Percentiles rank a stretch among this genome's conserved stretches.
Conservation (phyloP, 768 basidiomycete species). For the Suillus weaverae region DNA sequence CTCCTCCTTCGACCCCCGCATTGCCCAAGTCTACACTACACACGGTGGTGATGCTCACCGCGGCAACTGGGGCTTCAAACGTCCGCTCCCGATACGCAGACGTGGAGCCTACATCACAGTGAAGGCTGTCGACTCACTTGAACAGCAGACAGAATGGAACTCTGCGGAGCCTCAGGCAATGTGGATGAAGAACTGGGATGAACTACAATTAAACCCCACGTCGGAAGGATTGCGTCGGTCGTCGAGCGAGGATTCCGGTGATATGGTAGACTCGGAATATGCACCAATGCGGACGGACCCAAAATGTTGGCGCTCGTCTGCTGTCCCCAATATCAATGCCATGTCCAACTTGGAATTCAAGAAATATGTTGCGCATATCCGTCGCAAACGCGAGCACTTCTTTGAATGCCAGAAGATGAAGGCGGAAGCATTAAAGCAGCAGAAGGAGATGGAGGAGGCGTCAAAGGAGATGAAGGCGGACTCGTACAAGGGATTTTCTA, state of each 20-base stretch:
- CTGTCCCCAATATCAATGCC: slow-evolving; percentile 53
- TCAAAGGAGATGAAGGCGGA: slow-evolving; percentile 9
- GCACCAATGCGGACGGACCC: slow-evolving; percentile 17
- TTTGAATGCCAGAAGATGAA: slow-evolving; percentile 33
- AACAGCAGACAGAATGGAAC: slow-evolving; percentile 79
- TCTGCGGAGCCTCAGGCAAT: slow-evolving; percentile 64
- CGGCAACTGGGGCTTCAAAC: slow-evolving; percentile 86
- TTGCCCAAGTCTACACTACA: slow-evolving; percentile 77
- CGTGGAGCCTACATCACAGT: slow-evolving; percentile 67
- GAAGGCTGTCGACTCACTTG: slow-evolving; percentile 64
- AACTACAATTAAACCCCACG: slow-evolving; percentile 38
- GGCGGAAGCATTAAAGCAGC: slow-evolving; percentile 13
- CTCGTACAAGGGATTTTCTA: slow-evolving; percentile 12
- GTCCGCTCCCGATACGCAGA: slow-evolving; percentile 68
- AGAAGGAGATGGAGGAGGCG: background rate
- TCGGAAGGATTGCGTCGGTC: slow-evolving; percentile 1
- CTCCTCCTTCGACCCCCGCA: slow-evolving; percentile 72
- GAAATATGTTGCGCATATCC: slow-evolving; percentile 58
- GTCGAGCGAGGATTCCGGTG: slow-evolving; percentile 11
- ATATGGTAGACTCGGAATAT: slow-evolving; percentile 27
- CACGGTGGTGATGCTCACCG: slow-evolving; percentile 68
- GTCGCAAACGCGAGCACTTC: slow-evolving; percentile 58
- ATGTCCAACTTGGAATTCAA: slow-evolving; percentile 63
- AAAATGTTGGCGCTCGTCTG: slow-evolving; percentile 22
- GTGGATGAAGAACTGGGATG: slow-evolving; percentile 67